Base-by-base conservation (phyloP, 352 stramenopile genomes). In the Thalassiosira mediterranea region DNA sequence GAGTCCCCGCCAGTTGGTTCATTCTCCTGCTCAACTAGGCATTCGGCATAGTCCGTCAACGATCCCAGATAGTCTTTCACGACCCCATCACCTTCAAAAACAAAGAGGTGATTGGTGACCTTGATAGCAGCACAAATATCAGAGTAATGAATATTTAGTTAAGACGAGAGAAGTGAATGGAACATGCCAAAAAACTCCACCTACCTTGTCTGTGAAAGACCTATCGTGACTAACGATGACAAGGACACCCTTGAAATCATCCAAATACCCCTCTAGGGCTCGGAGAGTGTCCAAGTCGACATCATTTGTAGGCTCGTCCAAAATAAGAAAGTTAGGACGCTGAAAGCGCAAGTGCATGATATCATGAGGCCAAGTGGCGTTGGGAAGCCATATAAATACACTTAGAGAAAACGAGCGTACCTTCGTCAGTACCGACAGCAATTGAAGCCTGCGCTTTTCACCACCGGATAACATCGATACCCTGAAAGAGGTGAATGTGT, bases 181-280 rank as follows among this genome's bases (percentile, higher is more conserved):
- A n/a, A n/a, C n/a, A n/a, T n/a, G n/a, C n/a, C n/a, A n/a, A n/a
- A n/a, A 1, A 19, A 56, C 3, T 29, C 46, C 28, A 62, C 51
- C 17, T 37, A 80, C 71, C 69, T 88, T 89, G 56, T 93, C 87
- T 31, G 81, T 86, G 79, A 99, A 99, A 72, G 97, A 97, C 23
- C 96, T 92, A 90, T 99, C 96, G 87, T 99, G 97, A 58, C 93
- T 98, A 13, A 99, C 95, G 58, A 98, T 91, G 40, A 99, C 88
- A 7, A 98, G 90, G 52, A 97, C 96, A 21, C 97, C 97, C 79
- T 97, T 95, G 89, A 96, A 99, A 26, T 95, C 92, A 46, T 95
- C 89, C 46, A 99, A 81, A 38, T 96, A 97, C 26, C 94, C 91
- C 70, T 98, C 97, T 7, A 94, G 46, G 1, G 88, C 86, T 37